Percentiles rank a stretch among this genome's conserved stretches.
Evolutionary conservation across 768 basidiomycete genomes (phyloP).

Genomic region (Xanthoconium stramineum): DNA sequence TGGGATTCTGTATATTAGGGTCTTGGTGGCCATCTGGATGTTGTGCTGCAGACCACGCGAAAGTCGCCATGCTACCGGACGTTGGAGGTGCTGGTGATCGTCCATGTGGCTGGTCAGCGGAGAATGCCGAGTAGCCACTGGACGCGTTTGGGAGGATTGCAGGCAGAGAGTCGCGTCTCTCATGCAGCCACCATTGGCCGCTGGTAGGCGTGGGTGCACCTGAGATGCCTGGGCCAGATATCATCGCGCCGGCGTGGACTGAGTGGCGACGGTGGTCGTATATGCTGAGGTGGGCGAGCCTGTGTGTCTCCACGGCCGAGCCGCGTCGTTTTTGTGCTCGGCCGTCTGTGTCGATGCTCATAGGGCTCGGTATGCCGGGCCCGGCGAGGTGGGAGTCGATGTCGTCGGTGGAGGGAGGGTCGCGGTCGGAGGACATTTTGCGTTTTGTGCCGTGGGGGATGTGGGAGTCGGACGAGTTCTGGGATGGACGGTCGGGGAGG

Average conservation of each 20-base stretch:
- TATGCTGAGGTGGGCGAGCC: constrained; percentile 71
- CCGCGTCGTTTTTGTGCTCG: constrained; percentile 82
- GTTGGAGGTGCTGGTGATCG: constrained; percentile 55
- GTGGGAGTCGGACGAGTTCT: constrained; percentile 40
- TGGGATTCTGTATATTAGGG: constrained; percentile 38
- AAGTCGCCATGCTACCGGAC: constrained; percentile 61
- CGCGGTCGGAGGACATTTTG: constrained; percentile 75
- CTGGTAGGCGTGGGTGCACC: constrained; percentile 17
- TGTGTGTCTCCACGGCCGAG: constrained; percentile 75
- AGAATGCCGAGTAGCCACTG: constrained; percentile 52
- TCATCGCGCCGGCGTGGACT: constrained; percentile 56
- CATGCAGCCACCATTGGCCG: constrained; percentile 57
- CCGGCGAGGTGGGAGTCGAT: constrained; percentile 65
- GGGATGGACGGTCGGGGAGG: not conserved
- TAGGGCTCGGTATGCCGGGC: constrained; percentile 60
- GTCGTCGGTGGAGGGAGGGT: constrained; percentile 53
- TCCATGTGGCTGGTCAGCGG: constrained; percentile 63
- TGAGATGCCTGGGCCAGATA: constrained; percentile 27
- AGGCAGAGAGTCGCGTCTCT: constrained; percentile 72
- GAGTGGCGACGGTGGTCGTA: constrained; percentile 74
- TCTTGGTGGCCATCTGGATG: constrained; percentile 45
- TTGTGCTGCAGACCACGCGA: constrained; percentile 65
- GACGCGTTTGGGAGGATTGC: constrained; percentile 66
- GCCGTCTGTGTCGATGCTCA: constrained; percentile 55
- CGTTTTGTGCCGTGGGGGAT: constrained; percentile 68